Base-by-base conservation (phyloP, 2,329 filamentous ascomycete species). In the Talaromyces sp. region DNA sequence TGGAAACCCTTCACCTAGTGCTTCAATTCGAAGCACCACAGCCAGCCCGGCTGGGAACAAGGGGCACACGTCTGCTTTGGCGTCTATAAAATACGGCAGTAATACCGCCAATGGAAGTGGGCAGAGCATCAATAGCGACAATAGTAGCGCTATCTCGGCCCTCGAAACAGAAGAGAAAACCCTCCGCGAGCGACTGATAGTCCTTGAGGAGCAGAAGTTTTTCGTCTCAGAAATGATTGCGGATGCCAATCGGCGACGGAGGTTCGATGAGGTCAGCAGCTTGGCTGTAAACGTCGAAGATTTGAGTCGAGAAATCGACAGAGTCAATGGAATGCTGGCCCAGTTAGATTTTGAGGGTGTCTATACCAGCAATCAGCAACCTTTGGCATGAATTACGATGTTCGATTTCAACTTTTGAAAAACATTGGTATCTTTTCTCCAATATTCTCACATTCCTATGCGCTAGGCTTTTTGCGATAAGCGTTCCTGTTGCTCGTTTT, bases 141-240 rank as follows among this genome's bases (percentile, higher is more conserved):
- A 83, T 66, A 83, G 82, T 62, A 84, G 81, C 63, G 81, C 81
- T 15, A 78, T 89, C 15, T 88, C 85, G 0, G 85, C 85, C 2
- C 78, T 96, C 4, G 92, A 96, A 74, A 85, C 84, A 0, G 92
- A 96, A 71, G 92, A 96, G 73, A 93, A 91, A 72, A 85, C 91
- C 22, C 78, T 96, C 1, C 85, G 89, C 17, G 92, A 96, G 69
- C 82, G 87, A 4, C 78, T 96, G 13, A 89, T 95, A 32, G 88
- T 97, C 7, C 81, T 97, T 0, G 92, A 96, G 73, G 93, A 97
- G 76, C 93, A 97, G 73, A 89, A 88, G 65, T 96, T 96, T 75
- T 86, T 96, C 76, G 92, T 97, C 0, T 86, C 88, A 42, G 87
- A 91, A 67, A 96, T 96, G 92, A 85, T 96, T 52, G 85, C 85